Conservation (phyloP, 1,284 basidiomycete species). For the Cutaneotrichosporon mucoides region DNA sequence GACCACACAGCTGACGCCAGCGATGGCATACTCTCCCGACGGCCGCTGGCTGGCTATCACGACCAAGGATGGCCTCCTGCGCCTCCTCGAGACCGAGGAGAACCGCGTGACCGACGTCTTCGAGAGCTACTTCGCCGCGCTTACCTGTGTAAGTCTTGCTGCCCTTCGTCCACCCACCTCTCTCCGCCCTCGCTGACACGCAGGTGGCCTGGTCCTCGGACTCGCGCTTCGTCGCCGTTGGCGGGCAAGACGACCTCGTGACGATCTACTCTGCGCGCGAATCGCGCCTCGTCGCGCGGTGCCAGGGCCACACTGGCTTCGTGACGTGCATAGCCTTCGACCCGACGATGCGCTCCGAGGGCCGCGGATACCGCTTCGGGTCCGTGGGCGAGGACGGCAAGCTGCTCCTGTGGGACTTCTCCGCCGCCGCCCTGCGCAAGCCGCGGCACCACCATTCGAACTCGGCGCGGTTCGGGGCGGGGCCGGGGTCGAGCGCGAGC, state of each 20-base stretch:
- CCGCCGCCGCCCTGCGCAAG: conserved; percentile 53
- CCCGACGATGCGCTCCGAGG: conserved; percentile 68
- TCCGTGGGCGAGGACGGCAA: conserved; percentile 94
- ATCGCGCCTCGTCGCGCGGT: conserved; percentile 86
- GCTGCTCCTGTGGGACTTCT: conserved; percentile 91
- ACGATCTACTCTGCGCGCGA: conserved; percentile 91
- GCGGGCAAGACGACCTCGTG: conserved; percentile 90
- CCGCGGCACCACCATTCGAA: conserved; percentile 44
- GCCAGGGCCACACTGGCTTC: conserved; percentile 94
- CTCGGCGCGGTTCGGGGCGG: conserved; percentile 28
- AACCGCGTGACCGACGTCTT: conserved; percentile 85
- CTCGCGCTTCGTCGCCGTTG: conserved; percentile 83
- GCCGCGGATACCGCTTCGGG: conserved; percentile 81
- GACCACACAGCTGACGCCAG: conserved; percentile 53
- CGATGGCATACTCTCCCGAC: conserved; percentile 85
- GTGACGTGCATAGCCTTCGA: conserved; percentile 88
- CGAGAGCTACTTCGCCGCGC: conserved; percentile 82
- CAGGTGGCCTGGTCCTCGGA: conserved; percentile 81
- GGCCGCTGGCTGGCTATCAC: conserved; percentile 78
- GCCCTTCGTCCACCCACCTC: too few species aligned
- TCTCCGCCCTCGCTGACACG: too few species aligned
- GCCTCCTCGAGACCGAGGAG: conserved; percentile 77
- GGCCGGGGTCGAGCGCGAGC: conserved; percentile 51
- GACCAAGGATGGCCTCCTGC: conserved; percentile 80
- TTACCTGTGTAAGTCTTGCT: conserved; percentile 59